phyloP scores from a whole-genome alignment of 345 rosid species.

The Lumnitzera racemosa region DNA sequence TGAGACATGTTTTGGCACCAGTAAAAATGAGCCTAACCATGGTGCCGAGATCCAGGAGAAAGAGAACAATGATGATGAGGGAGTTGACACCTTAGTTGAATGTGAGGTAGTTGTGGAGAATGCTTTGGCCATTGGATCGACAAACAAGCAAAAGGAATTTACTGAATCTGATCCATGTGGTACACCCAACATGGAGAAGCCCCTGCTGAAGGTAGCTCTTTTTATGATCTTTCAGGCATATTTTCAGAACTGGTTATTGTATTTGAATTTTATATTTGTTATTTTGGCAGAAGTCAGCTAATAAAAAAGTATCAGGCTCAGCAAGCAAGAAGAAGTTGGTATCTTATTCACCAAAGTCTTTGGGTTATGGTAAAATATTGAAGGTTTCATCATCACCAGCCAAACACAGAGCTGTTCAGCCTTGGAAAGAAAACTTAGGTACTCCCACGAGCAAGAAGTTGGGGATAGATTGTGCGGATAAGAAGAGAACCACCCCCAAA shows the following conservation, averaged over 20 bases:
- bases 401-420: conserved; percentile 8
- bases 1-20: no score
- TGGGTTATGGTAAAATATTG: conserved; percentile 1
- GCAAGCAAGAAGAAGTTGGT: conserved; percentile 20
- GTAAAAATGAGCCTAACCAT: no score
- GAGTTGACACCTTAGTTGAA: conserved; percentile 1
- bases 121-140: background rate
- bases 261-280: background rate
- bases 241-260: background rate
- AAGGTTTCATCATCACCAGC: conserved; percentile 17
- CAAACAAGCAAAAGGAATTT: background rate
- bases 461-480: conserved; percentile 6
- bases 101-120: background rate
- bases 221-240: background rate
- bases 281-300: background rate
- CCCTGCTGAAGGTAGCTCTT: conserved; percentile 8
- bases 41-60: background rate
- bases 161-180: conserved; percentile 8
- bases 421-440: conserved; percentile 16
- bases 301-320: conserved; percentile 7
- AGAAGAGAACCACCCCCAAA: conserved; percentile 18
- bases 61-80: background rate
- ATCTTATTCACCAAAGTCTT: conserved; percentile 13
- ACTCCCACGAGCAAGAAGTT: conserved; percentile 14
- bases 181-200: conserved; percentile 12